phyloP scores from a whole-genome alignment of 768 basidiomycete species.

The Leccinum subgranulosum region DNA sequence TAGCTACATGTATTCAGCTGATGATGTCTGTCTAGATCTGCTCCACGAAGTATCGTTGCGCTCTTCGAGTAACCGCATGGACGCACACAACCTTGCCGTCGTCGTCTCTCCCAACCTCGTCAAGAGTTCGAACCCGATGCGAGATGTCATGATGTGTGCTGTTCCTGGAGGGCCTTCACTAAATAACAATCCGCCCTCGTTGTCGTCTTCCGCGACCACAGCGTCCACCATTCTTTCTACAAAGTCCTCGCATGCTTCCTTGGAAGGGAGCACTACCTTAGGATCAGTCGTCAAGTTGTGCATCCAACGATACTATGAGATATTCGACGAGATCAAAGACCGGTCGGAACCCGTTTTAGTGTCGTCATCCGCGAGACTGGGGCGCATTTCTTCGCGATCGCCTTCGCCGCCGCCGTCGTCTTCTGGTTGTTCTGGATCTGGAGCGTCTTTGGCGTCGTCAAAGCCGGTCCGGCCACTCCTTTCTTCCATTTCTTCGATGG shows the following conservation, averaged over 20 bases:
- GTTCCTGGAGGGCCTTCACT: constrained; percentile 50
- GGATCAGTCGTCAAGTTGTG: constrained; percentile 72
- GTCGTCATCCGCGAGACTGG: constrained; percentile 20
- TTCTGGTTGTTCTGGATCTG: constrained; percentile 13
- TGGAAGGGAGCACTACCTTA: constrained; percentile 58
- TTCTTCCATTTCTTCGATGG: constrained; percentile 17
- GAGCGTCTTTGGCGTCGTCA: constrained; percentile 7
- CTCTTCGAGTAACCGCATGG: constrained; percentile 71
- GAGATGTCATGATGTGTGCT: constrained; percentile 72
- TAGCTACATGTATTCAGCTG: constrained; percentile 5
- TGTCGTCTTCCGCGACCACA: constrained; percentile 13
- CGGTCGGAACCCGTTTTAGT: constrained; percentile 53
- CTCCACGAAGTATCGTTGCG: constrained; percentile 76
- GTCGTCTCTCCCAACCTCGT: constrained; percentile 81
- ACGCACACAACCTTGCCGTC: constrained; percentile 77
- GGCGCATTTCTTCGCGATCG: constrained; percentile 20
- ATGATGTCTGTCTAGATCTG: constrained; percentile 47
- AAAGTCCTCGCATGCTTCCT: constrained; percentile 25
- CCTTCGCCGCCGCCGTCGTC: constrained; percentile 26
- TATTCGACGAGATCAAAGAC: constrained; percentile 81
- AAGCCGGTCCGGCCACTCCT: constrained; percentile 16
- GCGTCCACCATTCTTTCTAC: constrained; percentile 17
- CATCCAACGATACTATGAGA: constrained; percentile 79
- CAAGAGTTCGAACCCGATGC: constrained; percentile 60
- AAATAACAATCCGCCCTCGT: constrained; percentile 25